Evolutionary conservation across 805 yeast species (phyloP).

Genomic region (Hanseniaspora taiwanica): DNA sequence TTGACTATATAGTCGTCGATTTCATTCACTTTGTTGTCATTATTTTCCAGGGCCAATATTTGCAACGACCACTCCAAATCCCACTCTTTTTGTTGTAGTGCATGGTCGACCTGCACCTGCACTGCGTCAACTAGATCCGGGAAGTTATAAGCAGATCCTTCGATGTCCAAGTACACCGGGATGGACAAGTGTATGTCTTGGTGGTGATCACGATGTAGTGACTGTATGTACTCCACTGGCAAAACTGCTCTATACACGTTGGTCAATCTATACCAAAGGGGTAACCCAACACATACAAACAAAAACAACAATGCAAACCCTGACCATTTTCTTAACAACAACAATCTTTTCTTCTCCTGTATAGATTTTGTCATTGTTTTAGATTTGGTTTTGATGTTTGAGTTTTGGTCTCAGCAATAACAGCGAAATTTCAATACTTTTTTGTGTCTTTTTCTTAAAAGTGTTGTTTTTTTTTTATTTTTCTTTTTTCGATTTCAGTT

Average conservation of each 20-base stretch:
- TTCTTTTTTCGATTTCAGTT: too few species aligned
- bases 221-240: slow-evolving; percentile 25
- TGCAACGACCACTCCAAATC: slow-evolving; percentile 25
- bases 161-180: slow-evolving; percentile 28
- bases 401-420: too few species aligned
- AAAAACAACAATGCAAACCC: slow-evolving; percentile 12
- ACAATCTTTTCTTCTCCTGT: neutral
- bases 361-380: neutral
- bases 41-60: slow-evolving; percentile 14
- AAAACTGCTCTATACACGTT: slow-evolving; percentile 29
- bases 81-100: slow-evolving; percentile 20
- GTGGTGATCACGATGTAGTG: slow-evolving; percentile 26
- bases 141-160: slow-evolving; percentile 33
- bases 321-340: slow-evolving; percentile 13
- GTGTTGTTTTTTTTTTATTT: too few species aligned
- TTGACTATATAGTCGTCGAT: slow-evolving; percentile 24
- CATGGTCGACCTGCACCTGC: slow-evolving; percentile 32
- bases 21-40: slow-evolving; percentile 6
- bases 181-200: slow-evolving; percentile 31
- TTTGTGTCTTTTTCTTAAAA: too few species aligned
- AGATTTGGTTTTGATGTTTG: too few species aligned
- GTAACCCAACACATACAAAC: slow-evolving; percentile 27
- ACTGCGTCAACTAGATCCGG: slow-evolving; percentile 57
- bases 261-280: slow-evolving; percentile 30
- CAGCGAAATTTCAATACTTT: too few species aligned